phyloP scores from a whole-genome alignment of 345 rosid genomes.

The Brassica carinata region DNA sequence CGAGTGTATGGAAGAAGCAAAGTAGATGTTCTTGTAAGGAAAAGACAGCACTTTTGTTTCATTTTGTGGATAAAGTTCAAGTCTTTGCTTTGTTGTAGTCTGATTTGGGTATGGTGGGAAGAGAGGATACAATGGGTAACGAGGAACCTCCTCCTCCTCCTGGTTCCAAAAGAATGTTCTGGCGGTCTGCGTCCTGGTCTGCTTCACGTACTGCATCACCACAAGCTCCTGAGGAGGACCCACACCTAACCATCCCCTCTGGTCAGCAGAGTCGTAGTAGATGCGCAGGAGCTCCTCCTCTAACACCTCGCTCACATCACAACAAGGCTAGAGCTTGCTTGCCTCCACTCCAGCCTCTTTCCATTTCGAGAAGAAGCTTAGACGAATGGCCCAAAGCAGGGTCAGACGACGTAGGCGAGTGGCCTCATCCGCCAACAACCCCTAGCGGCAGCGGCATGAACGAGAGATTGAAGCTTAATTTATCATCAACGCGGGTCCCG shows the following conservation, averaged over 20 bases:
- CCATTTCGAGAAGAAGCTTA: constrained; percentile 87
- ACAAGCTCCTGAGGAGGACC: constrained; percentile 62
- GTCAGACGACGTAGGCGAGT: constrained; percentile 93
- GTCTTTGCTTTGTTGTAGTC: constrained; percentile 30
- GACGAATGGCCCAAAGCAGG: constrained; percentile 99
- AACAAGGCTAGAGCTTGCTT: constrained; percentile 90
- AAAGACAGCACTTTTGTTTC: constrained; percentile 4
- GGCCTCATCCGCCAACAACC: constrained; percentile 83
- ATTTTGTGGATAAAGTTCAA: constrained; percentile 38
- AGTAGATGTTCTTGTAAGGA: constrained; percentile 22
- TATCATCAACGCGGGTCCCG: constrained; percentile 66
- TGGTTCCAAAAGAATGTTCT: constrained; percentile 73
- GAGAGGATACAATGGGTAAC: constrained; percentile 72
- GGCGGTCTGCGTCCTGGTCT: constrained; percentile 99
- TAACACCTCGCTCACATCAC: constrained; percentile 91
- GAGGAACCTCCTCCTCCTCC: constrained; percentile 53
- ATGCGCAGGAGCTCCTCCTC: constrained; percentile 68
- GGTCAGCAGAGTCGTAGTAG: constrained; percentile 33
- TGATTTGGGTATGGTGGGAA: constrained; percentile 65
- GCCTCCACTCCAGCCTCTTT: constrained; percentile 93
- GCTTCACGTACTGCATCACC: constrained; percentile 72
- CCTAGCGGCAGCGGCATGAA: constrained; percentile 57
- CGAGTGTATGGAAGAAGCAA: constrained; percentile 29
- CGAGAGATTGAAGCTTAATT: constrained; percentile 94
- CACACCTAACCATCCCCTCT: constrained; percentile 36